These are phyloP conservation scores for Trichoderma atroviride DNA, from an alignment of 2,329 filamentous ascomycete species.

Conservation along the genomic window DNA sequence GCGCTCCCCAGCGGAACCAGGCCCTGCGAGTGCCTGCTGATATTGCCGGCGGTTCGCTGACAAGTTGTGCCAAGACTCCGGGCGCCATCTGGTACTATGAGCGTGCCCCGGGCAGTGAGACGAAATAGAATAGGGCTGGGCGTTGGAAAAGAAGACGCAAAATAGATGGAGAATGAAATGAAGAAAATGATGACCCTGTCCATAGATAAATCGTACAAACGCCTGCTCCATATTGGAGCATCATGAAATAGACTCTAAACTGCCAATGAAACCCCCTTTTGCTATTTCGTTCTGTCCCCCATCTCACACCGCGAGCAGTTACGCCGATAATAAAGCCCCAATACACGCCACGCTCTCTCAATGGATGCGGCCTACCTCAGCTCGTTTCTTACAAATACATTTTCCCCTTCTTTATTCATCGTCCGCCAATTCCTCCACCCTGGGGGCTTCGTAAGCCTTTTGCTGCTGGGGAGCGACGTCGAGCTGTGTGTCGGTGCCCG, in stretches of 20 bases:
- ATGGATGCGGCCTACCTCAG: background rate
- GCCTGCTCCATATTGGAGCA: constrained; percentile 6
- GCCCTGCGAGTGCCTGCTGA: constrained; percentile 48
- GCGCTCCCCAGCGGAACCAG: constrained; percentile 56
- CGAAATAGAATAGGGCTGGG: background rate
- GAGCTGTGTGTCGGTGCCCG: constrained; percentile 58
- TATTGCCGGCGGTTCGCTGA: constrained; percentile 52
- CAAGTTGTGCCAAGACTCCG: constrained; percentile 57
- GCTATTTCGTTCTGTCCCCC: background rate
- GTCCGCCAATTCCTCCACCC: constrained; percentile 56
- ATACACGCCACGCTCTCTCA: background rate
- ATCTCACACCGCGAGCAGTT: background rate
- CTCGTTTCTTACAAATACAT: constrained; percentile 15
- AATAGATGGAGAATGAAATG: background rate
- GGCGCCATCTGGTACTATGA: constrained; percentile 59
- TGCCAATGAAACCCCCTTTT: constrained; percentile 7
- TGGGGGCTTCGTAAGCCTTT: constrained; percentile 53
- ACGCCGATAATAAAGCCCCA: background rate
- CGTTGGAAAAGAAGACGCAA: background rate
- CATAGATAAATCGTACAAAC: constrained; percentile 21
- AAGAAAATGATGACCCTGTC: background rate
- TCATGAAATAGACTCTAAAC: constrained; percentile 9
- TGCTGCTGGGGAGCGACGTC: constrained; percentile 47
- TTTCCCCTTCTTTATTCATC: constrained; percentile 46
- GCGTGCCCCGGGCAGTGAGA: constrained; percentile 44